A percentile compares a stretch with the other conserved stretches of the same genome.
Evolutionary conservation across 1,284 basidiomycete genomes (phyloP).

Genomic region (Sporisorium exsertum): DNA sequence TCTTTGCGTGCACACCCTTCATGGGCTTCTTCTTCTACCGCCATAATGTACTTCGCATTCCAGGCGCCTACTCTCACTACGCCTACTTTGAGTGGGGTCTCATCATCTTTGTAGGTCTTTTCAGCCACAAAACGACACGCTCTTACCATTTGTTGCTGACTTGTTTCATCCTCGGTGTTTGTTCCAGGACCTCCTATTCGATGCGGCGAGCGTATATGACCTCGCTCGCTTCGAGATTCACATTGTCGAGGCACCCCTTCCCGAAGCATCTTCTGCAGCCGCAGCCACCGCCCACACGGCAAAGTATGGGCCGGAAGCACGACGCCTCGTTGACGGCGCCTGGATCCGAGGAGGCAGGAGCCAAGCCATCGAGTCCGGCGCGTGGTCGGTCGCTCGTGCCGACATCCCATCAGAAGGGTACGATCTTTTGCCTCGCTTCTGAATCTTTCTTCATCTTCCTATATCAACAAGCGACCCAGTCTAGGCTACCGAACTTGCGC

Average conservation of each 20-base stretch:
- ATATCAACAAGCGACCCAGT: neutral
- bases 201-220: slow-evolving; percentile 59
- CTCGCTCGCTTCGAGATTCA: slow-evolving; percentile 58
- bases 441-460: neutral
- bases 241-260: slow-evolving; percentile 43
- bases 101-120: slow-evolving; percentile 57
- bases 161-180: neutral
- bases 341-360: slow-evolving; percentile 54
- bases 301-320: slow-evolving; percentile 5
- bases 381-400: slow-evolving; percentile 50
- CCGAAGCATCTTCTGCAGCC: neutral
- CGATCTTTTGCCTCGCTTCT: slow-evolving; percentile 37
- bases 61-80: slow-evolving; percentile 63
- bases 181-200: slow-evolving; percentile 62
- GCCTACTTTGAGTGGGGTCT: slow-evolving; percentile 67
- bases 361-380: slow-evolving; percentile 50
- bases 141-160: neutral
- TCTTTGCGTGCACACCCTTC: slow-evolving; percentile 63
- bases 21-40: slow-evolving; percentile 64
- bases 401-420: slow-evolving; percentile 38
- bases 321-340: slow-evolving; percentile 41
- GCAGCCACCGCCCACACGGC: neutral
- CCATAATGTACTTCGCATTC: slow-evolving; percentile 60
- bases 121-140: neutral
- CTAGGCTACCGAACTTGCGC: neutral